A percentile compares a stretch with the other conserved stretches of the same genome.
These are phyloP conservation scores for Fulvia fulva DNA, from an alignment of 2,329 filamentous ascomycete species.

Conservation along the genomic window DNA sequence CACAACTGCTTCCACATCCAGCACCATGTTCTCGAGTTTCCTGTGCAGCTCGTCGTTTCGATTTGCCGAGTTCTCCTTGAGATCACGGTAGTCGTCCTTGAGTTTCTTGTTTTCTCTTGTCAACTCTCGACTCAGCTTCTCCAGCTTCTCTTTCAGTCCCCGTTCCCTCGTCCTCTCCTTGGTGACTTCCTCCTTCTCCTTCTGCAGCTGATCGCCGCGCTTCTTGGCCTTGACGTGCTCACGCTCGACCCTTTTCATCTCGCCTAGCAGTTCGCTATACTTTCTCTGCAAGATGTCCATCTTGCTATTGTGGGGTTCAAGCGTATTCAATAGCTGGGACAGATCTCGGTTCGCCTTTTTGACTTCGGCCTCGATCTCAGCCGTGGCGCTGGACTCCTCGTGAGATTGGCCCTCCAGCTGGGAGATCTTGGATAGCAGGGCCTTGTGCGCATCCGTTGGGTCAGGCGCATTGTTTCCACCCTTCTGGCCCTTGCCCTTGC, in stretches of 20 bases:
- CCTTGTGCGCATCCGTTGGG: conserved; percentile 83
- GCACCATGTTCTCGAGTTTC: conserved; percentile 73
- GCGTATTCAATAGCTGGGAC: conserved; percentile 75
- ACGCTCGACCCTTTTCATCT: conserved; percentile 93
- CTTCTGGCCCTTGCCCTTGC: conserved; percentile 65
- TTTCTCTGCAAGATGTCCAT: conserved; percentile 87
- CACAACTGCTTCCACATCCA: conserved; percentile 83
- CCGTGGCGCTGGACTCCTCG: conserved; percentile 90
- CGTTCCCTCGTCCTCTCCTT: conserved; percentile 87
- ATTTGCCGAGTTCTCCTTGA: conserved; percentile 79
- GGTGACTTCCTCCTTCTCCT: conserved; percentile 87
- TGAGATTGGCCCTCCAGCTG: conserved; percentile 92
- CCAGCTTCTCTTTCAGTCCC: conserved; percentile 89
- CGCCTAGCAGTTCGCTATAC: conserved; percentile 83
- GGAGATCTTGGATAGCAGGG: conserved; percentile 88
- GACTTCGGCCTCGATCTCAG: conserved; percentile 93
- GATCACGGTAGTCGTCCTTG: conserved; percentile 84
- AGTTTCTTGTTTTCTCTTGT: conserved; percentile 98
- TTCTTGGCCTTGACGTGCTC: conserved; percentile 97
- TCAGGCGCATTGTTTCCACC: conserved; percentile 65
- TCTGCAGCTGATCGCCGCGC: conserved; percentile 87
- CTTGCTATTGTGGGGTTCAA: conserved; percentile 87
- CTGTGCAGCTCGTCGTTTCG: conserved; percentile 81
- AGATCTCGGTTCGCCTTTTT: conserved; percentile 91
- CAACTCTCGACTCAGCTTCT: conserved; percentile 90